Evolutionary conservation across 495 filamentous ascomycete species (phyloP).

Genomic region (Penicillium pulvis): DNA sequence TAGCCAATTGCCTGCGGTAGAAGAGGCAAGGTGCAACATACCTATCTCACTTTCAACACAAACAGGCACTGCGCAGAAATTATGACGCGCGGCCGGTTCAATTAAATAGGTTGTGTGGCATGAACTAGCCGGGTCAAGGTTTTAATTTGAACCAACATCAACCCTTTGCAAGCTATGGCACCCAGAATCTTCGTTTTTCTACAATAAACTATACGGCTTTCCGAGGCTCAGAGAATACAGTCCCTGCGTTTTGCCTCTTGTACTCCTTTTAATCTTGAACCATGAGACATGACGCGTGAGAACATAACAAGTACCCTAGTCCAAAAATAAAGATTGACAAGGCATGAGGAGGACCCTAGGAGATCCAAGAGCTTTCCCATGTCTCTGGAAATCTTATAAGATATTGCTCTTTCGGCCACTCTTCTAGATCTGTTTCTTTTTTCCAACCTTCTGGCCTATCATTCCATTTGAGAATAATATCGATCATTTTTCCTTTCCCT

Average conservation of each 20-base stretch:
- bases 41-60: slow-evolving; percentile 15
- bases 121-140: slow-evolving; percentile 13
- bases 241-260: slow-evolving; percentile 16
- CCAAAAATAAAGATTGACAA: slow-evolving; percentile 21
- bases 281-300: slow-evolving; percentile 22
- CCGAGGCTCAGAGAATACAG: slow-evolving; percentile 8
- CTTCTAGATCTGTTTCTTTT: slow-evolving; percentile 4
- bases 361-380: slow-evolving; percentile 1
- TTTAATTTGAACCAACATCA: slow-evolving; percentile 18
- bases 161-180: slow-evolving; percentile 9
- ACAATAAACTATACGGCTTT: slow-evolving; percentile 1
- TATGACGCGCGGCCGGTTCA: slow-evolving; percentile 31
- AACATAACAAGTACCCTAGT: slow-evolving; percentile 17
- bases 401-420: slow-evolving; percentile 2
- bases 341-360: background rate
- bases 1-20: slow-evolving; percentile 5
- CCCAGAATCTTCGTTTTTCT: slow-evolving; percentile 1
- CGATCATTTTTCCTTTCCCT: background rate
- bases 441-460: slow-evolving; percentile 7
- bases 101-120: slow-evolving; percentile 20
- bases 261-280: slow-evolving; percentile 19
- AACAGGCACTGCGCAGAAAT: slow-evolving; percentile 26
- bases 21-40: background rate
- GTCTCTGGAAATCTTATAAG: slow-evolving; percentile 18
- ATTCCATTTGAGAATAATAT: background rate